Conservation (phyloP, 352 stramenopile species). For the Achlya hypogyna region DNA sequence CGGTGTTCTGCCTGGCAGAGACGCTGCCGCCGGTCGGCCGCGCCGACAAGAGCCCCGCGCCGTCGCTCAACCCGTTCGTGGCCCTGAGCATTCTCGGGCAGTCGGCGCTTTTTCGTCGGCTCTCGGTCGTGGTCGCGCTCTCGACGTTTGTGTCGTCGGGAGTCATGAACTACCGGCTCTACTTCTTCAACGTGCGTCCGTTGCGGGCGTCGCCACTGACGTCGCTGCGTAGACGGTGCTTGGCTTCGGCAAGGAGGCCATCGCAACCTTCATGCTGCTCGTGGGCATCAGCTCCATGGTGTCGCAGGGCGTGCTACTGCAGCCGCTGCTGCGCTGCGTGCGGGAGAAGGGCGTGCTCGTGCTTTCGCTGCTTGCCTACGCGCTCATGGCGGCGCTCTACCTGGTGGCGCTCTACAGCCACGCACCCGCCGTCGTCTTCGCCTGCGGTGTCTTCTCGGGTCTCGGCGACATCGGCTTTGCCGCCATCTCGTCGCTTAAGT, state of each 20-base stretch:
- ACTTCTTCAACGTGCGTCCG: slow-evolving; percentile 54
- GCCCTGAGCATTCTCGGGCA: slow-evolving; percentile 62
- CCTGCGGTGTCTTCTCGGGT: slow-evolving; percentile 30
- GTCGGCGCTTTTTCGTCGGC: slow-evolving; percentile 44
- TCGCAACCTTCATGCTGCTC: slow-evolving; percentile 46
- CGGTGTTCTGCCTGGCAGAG: slow-evolving; percentile 44
- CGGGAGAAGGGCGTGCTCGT: slow-evolving; percentile 61
- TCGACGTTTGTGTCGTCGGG: slow-evolving; percentile 55
- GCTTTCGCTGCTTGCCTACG: slow-evolving; percentile 35
- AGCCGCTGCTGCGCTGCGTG: slow-evolving; percentile 42
- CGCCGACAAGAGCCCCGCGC: slow-evolving; percentile 24
- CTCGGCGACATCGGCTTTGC: slow-evolving; percentile 62
- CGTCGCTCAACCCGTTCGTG: slow-evolving; percentile 46
- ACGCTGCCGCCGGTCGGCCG: slow-evolving; percentile 37
- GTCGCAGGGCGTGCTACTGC: slow-evolving; percentile 51
- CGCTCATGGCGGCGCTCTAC: slow-evolving; percentile 34
- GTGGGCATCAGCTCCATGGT: slow-evolving; percentile 46
- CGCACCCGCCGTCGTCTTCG: slow-evolving; percentile 48
- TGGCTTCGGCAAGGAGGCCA: slow-evolving; percentile 59
- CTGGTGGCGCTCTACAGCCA: slow-evolving; percentile 40
- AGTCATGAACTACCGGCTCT: slow-evolving; percentile 51
- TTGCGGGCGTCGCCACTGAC: not conserved
- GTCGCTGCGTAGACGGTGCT: slow-evolving; percentile 36
- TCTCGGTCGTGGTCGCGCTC: slow-evolving; percentile 57
- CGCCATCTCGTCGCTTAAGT: slow-evolving; percentile 48